Base-by-base conservation (phyloP, 257 asterid genomes). In the Forsythia viridissima region DNA sequence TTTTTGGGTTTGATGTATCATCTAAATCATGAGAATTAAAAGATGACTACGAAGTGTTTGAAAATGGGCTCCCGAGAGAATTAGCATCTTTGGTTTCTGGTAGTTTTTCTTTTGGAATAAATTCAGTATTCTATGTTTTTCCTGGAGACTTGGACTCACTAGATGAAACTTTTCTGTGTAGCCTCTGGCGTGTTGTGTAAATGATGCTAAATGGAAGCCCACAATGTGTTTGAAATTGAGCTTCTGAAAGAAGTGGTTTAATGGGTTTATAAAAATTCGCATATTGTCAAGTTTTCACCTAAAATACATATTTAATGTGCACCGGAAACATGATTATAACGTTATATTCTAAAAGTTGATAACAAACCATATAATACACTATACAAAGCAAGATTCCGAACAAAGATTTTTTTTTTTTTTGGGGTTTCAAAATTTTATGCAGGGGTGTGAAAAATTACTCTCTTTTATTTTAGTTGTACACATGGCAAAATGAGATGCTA, bases 11-110 rank as follows among this genome's bases (percentile, higher is more conserved):
- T 36, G 43, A 20, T 41, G 11, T 51, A 16, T 59, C 2, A 21
- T 59, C 37, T 20, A n/a, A n/a, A 59, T 21, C 20, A 59, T 41
- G 43, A 30, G 80, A 48, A 44, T 20, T 42, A 41, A 6, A 5
- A 42, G n/a, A 43, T 75, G 82, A 0, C 40, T 55, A 59, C 46
- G 2, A 74, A 18, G 79, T 85, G 86, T 82, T 85, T 82, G 83
- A 74, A 38, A 51, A 66, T 71, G 8, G 40, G 82, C 70, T 70
- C 71, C 78, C 44, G 42, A 79, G 74, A 72, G 61, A 46, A 40
- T 8, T 39, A 36, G 59, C 16, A 18, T 70, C 13, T 34, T 24
- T 71, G 63, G 67, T 6, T n/a, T 55, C 11, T n/a, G 30, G 65
- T 55, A 55, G 65, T 55, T n/a, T n/a, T 57, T 57, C 18, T 57